Percentiles rank a stretch among this genome's conserved stretches.
Conservation (phyloP, 495 filamentous ascomycete genomes). For the Aspergillus homomorphus region DNA sequence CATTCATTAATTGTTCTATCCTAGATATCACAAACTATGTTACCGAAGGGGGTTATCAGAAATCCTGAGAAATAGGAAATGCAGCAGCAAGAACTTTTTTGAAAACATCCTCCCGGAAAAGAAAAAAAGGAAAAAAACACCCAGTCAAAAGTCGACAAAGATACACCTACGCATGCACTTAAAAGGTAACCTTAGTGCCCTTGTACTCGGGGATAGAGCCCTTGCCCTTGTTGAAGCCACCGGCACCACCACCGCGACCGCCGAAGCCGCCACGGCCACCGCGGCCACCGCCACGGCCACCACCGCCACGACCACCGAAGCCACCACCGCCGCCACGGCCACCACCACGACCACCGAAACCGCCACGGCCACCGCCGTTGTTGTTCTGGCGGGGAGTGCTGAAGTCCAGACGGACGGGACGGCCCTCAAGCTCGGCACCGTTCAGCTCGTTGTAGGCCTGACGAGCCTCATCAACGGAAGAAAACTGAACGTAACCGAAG, state of each 20-base stretch:
- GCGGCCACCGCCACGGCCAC: conserved; percentile 49
- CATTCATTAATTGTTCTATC: conserved; percentile 7
- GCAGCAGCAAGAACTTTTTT: conserved; percentile 14
- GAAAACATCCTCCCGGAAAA: conserved; percentile 3
- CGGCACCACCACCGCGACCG: conserved; percentile 44
- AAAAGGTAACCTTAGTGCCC: conserved; percentile 91
- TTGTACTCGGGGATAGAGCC: conserved; percentile 81
- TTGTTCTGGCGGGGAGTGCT: conserved; percentile 71
- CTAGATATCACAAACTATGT: background rate
- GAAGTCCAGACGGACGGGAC: conserved; percentile 85
- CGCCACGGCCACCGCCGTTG: conserved; percentile 47
- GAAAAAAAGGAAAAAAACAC: conserved; percentile 15
- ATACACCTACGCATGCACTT: conserved; percentile 29
- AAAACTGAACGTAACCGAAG: conserved; percentile 89
- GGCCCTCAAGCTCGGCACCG: conserved; percentile 73
- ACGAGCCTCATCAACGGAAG: conserved; percentile 81
- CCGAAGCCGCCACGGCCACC: conserved; percentile 56
- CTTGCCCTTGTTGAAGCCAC: conserved; percentile 56
- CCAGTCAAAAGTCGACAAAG: conserved; percentile 6
- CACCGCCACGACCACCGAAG: conserved; percentile 51
- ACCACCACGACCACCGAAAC: conserved; percentile 49
- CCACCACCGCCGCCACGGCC: conserved; percentile 54
- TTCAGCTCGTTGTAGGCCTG: conserved; percentile 69
- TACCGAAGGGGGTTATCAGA: background rate
- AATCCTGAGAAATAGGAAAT: conserved; percentile 5